Evolutionary conservation across 1,284 basidiomycete genomes (phyloP).

Genomic region (Moesziomyces sp.): DNA sequence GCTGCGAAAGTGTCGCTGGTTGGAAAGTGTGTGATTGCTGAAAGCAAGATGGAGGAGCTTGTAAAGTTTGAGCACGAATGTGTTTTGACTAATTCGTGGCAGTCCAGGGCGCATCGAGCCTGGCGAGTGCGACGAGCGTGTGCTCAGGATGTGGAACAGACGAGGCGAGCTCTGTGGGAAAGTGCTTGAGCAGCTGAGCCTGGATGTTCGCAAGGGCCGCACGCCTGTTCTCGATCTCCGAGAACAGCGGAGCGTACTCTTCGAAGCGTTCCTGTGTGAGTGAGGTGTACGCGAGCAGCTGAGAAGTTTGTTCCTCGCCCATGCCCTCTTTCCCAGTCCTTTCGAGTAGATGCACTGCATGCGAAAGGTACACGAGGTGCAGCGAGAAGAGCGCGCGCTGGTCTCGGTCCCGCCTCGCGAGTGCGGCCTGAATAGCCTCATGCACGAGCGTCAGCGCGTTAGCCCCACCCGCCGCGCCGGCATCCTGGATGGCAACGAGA

Average conservation of each 20-base stretch:
- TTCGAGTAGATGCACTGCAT: slow-evolving; percentile 10
- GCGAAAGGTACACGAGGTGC: slow-evolving; percentile 19
- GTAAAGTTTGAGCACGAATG: too few species aligned
- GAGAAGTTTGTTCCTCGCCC: slow-evolving; percentile 6
- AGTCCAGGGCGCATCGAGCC: slow-evolving; percentile 29
- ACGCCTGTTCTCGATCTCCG: slow-evolving; percentile 21
- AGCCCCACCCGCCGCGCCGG: background rate
- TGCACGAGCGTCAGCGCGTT: slow-evolving; percentile 21
- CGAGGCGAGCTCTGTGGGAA: background rate
- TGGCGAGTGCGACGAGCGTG: slow-evolving; percentile 1
- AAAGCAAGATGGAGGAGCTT: too few species aligned
- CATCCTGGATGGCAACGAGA: slow-evolving; percentile 16
- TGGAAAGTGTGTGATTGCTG: background rate
- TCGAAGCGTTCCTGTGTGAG: slow-evolving; percentile 26
- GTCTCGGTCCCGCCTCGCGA: slow-evolving; percentile 8
- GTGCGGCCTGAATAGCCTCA: slow-evolving; percentile 14
- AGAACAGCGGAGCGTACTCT: slow-evolving; percentile 9
- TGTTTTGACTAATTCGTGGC: background rate
- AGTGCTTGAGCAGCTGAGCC: slow-evolving; percentile 2
- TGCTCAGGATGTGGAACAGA: background rate
- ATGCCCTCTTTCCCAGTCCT: background rate
- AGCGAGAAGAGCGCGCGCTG: slow-evolving; percentile 19
- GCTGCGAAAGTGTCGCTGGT: too few species aligned
- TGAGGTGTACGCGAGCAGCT: slow-evolving; percentile 20
- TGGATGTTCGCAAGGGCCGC: slow-evolving; percentile 1